These are phyloP conservation scores for Rhizopogon parksii DNA, from an alignment of 1,284 basidiomycete species.

Conservation along the genomic window DNA sequence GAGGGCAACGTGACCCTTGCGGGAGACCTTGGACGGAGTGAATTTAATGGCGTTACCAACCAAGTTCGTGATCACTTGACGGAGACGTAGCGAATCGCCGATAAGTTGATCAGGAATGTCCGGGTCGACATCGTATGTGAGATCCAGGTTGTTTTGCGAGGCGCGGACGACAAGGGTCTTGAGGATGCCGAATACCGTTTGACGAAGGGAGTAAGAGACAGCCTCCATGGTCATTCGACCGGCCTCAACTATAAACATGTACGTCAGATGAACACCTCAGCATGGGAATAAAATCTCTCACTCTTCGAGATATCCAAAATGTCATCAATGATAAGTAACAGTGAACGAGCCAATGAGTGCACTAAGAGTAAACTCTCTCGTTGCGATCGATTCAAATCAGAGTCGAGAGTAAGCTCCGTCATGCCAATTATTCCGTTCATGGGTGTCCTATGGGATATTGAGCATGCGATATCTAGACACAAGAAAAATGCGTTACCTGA, in stretches of 20 bases:
- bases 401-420: conserved; percentile 97
- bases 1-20: conserved; percentile 89
- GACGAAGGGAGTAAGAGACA: conserved; percentile 94
- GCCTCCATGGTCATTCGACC: conserved; percentile 99
- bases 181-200: conserved; percentile 95
- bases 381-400: conserved; percentile 82
- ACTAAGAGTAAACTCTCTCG: conserved; percentile 95
- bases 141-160: conserved; percentile 93
- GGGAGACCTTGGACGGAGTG: conserved; percentile 69
- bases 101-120: conserved; percentile 96
- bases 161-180: conserved; percentile 98
- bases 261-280: conserved; percentile 3
- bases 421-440: conserved; percentile 99
- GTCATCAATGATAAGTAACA: conserved; percentile 96
- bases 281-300: conserved; percentile 41
- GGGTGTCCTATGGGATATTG: conserved; percentile 60
- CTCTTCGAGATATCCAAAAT: conserved; percentile 98
- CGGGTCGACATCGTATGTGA: conserved; percentile 95
- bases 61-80: conserved; percentile 92
- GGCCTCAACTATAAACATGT: conserved; percentile 72
- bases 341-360: conserved; percentile 87
- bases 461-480: conserved; percentile 7
- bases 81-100: conserved; percentile 89
- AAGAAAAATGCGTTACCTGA: conserved; percentile 45
- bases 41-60: conserved; percentile 97